Base-by-base conservation (phyloP, 1,284 basidiomycete genomes). In the Ustilago lituana region DNA sequence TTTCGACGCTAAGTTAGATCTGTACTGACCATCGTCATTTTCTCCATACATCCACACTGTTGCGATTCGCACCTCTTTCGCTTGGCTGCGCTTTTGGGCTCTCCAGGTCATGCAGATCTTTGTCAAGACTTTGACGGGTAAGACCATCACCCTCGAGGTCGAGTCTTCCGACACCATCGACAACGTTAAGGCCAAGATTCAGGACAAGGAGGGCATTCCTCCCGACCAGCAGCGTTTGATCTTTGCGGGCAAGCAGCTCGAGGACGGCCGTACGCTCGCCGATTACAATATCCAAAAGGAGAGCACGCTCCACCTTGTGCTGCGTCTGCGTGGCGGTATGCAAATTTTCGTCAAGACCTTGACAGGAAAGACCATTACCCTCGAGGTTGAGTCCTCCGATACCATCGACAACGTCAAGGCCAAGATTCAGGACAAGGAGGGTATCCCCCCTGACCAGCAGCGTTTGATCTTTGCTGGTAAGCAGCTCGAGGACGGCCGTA, bases 121-220 rank as follows among this genome's bases (percentile, higher is more conserved):
- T 29, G 69, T 74, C 36, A 70, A 67, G 61, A 80, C 91, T 87
- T 91, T 98, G 76, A 97, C 94, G 86, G 94, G 95, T 84, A 98
- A 97, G 87, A 96, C 93, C 75, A 95, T 96, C 87, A 95, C 93
- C 79, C 57, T 92, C 87, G 84, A 92, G 88, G 93, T 95, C 76
- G 93, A 95, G 85, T 83, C 87, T 85, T 60, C 90, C 62, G 93
- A 95, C 86, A 94, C 94, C 71, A 94, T 97, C 85, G 93, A 97
- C 87, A 95, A 95, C 87, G 73, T 79, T 41, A 78, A 79, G 62
- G 74, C 72, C 35, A 79, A 79, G 83, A 38, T 82, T 53, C 78
- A 80, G 54, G 79, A 81, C 67, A 79, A 81, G 59, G 80, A 82
- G 44, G 81, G 80, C 48, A 82, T 80, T 52, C 83, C 83, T 12